Conservation (phyloP, 805 yeast genomes). For the Yamadazyma olivae region DNA sequence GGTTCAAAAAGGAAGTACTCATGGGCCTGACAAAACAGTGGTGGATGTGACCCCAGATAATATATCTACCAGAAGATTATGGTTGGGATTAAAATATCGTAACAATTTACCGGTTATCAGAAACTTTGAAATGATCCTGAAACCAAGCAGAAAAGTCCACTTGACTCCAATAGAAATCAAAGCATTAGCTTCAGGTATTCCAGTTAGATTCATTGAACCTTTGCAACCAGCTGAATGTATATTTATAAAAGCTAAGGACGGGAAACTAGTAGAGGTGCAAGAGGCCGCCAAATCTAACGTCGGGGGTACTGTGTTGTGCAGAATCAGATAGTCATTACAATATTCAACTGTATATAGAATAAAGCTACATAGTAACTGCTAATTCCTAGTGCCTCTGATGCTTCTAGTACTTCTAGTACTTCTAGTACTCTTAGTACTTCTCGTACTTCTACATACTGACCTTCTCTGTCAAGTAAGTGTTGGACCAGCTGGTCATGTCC, state of each 20-base stretch:
- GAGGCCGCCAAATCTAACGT: conserved; percentile 78
- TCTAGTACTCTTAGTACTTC: no score
- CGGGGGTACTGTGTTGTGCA: conserved; percentile 78
- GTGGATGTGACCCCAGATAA: conserved; percentile 84
- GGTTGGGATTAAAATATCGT: conserved; percentile 91
- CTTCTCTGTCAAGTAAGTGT: conserved; percentile 49
- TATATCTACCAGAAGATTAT: conserved; percentile 77
- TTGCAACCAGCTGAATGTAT: conserved; percentile 87
- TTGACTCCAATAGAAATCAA: conserved; percentile 63
- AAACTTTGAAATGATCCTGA: conserved; percentile 69
- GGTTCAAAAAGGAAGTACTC: conserved; percentile 76
- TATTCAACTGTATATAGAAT: not conserved
- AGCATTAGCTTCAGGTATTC: conserved; percentile 71
- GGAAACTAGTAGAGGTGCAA: conserved; percentile 66
- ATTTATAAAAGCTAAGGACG: conserved; percentile 51
- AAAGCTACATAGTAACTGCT: not conserved
- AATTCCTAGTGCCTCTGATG: no score
- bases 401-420: no score
- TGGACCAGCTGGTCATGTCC: conserved; percentile 83
- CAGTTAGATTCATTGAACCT: conserved; percentile 74
- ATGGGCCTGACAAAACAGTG: conserved; percentile 79
- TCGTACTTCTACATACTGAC: conserved; percentile 23
- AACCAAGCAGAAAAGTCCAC: conserved; percentile 76
- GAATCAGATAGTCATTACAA: conserved; percentile 46
- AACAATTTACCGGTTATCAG: conserved; percentile 74